Evolutionary conservation across 306 rosid genomes (phyloP).

Genomic region (Elaeagnus macrophylla): DNA sequence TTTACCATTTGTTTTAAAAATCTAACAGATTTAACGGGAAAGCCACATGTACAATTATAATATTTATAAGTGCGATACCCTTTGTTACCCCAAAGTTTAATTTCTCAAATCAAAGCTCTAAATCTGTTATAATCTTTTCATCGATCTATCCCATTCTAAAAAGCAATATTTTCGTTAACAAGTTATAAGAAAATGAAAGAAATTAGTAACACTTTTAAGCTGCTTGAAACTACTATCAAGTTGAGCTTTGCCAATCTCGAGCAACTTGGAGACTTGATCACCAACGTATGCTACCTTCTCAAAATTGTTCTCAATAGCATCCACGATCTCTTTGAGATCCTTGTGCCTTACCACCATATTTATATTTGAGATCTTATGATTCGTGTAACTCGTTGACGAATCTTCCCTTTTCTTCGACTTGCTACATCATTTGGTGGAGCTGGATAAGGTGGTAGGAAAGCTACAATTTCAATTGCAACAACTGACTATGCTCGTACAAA

Average conservation of each 20-base stretch:
- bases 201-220: slow-evolving; percentile 65
- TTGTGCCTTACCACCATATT: no score
- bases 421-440: slow-evolving; percentile 15
- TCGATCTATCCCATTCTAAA: no score
- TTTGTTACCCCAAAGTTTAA: no score
- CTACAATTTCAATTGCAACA: slow-evolving; percentile 9
- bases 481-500: slow-evolving; percentile 33
- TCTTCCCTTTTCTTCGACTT: slow-evolving; percentile 30
- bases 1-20: no score
- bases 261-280: slow-evolving; percentile 72
- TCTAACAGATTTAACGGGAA: no score
- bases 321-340: slow-evolving; percentile 91
- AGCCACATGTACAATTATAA: no score
- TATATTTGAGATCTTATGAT: no score
- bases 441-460: slow-evolving; percentile 12
- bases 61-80: no score
- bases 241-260: slow-evolving; percentile 73
- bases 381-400: no score
- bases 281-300: slow-evolving; percentile 76
- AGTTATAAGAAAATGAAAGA: not conserved
- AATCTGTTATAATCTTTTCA: no score
- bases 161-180: not conserved
- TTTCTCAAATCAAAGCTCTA: no score
- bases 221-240: slow-evolving; percentile 81
- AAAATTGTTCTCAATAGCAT: slow-evolving; percentile 66